These are phyloP conservation scores for Exserohilum rostratum DNA, from an alignment of 2,329 filamentous ascomycete species.

Conservation along the genomic window DNA sequence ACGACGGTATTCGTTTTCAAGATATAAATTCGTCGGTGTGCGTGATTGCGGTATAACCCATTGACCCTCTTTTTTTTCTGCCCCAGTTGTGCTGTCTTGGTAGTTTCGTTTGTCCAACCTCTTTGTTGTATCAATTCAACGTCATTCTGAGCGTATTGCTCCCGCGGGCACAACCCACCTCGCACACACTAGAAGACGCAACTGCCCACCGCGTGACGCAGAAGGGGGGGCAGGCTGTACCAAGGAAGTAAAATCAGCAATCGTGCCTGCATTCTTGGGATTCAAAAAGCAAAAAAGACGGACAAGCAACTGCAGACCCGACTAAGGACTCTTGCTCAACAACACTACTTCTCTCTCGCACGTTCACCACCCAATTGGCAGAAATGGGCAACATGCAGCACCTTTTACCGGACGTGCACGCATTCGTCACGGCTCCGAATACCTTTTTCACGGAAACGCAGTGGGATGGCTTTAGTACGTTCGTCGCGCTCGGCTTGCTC, in stretches of 20 bases:
- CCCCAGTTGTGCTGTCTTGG: no score
- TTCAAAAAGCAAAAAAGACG: no score
- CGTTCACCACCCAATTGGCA: not conserved
- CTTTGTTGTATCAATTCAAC: slow-evolving; percentile 10
- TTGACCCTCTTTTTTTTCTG: no score
- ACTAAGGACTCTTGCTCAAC: no score
- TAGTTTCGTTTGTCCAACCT: no score
- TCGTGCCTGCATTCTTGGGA: no score
- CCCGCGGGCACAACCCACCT: slow-evolving; percentile 1
- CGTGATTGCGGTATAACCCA: no score
- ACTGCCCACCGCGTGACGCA: no score
- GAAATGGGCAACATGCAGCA: not conserved
- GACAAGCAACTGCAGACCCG: no score
- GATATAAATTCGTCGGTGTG: no score
- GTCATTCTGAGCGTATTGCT: slow-evolving; percentile 4
- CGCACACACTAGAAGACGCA: not conserved
- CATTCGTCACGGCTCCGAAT: not conserved
- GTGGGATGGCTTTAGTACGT: slow-evolving; percentile 5
- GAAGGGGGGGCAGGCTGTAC: no score
- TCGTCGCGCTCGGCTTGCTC: slow-evolving; percentile 27
- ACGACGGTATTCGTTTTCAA: no score
- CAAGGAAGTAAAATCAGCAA: not conserved
- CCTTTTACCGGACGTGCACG: not conserved
- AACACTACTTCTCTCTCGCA: not conserved
- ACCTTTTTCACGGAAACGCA: slow-evolving; percentile 5